Evolutionary conservation across 2,329 filamentous ascomycete species (phyloP).

Genomic region (Elsinoe batatas): DNA sequence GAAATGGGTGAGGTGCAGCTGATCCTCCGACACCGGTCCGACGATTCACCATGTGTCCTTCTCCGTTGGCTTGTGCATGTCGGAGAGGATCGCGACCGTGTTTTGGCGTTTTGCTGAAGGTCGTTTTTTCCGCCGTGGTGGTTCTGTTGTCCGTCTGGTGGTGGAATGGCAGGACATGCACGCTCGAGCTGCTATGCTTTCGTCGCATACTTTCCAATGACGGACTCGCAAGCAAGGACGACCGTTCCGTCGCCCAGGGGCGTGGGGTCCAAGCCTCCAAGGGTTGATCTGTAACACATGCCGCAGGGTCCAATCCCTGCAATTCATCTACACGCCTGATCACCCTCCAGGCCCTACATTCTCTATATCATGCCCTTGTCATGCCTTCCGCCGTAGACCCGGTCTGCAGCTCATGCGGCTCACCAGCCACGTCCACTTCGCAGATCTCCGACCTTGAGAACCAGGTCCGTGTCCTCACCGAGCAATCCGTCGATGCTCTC

Average conservation of each 20-base stretch:
- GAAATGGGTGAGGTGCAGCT: not conserved
- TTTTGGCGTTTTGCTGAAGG: too few species aligned
- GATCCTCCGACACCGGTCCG: not conserved
- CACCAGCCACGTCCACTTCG: not conserved
- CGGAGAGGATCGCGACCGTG: too few species aligned
- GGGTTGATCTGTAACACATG: not conserved
- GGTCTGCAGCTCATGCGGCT: conserved; percentile 8
- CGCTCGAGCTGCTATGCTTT: not conserved
- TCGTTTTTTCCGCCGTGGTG: too few species aligned
- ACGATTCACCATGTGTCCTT: not conserved
- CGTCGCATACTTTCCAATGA: too few species aligned
- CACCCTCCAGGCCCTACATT: not conserved
- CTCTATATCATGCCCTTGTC: not conserved
- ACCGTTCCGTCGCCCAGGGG: not conserved
- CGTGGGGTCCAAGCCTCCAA: not conserved
- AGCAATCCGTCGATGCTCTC: conserved; percentile 32
- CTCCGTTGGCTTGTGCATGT: too few species aligned
- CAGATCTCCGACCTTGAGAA: conserved; percentile 20
- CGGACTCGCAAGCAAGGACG: not conserved
- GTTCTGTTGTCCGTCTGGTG: too few species aligned
- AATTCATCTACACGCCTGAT: not conserved
- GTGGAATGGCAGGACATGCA: not conserved
- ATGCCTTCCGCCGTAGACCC: conserved; percentile 6
- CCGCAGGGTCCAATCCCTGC: conserved; percentile 1
- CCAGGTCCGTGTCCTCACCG: conserved; percentile 20